These are phyloP conservation scores for Penicillium mononematosum DNA, from an alignment of 495 filamentous ascomycete species.

Conservation along the genomic window DNA sequence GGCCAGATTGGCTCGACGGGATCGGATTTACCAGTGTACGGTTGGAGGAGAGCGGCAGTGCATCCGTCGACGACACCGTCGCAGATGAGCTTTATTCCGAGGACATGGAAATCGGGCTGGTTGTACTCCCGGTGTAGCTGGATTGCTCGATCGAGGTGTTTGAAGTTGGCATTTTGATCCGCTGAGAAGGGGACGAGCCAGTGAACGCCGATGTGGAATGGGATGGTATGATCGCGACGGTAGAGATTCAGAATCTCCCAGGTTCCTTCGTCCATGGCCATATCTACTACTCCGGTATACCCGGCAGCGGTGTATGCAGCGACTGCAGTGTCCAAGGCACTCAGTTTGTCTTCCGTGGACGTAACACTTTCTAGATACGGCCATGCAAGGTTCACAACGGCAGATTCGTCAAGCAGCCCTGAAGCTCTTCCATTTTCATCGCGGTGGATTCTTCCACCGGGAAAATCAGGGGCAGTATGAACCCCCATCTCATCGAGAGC, in stretches of 20 bases:
- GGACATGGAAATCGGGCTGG: slow-evolving; percentile 54
- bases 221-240: slow-evolving; percentile 40
- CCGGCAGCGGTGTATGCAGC: slow-evolving; percentile 53
- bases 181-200: slow-evolving; percentile 51
- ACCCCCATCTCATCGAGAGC: slow-evolving; percentile 53
- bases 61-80: slow-evolving; percentile 68
- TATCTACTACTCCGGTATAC: slow-evolving; percentile 64
- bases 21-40: slow-evolving; percentile 49
- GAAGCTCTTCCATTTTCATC: slow-evolving; percentile 50
- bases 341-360: slow-evolving; percentile 51
- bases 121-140: slow-evolving; percentile 51
- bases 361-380: slow-evolving; percentile 54
- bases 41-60: slow-evolving; percentile 60
- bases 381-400: slow-evolving; percentile 56
- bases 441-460: slow-evolving; percentile 57
- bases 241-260: slow-evolving; percentile 57
- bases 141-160: slow-evolving; percentile 55
- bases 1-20: slow-evolving; percentile 57
- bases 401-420: slow-evolving; percentile 59
- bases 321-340: slow-evolving; percentile 50
- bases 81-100: slow-evolving; percentile 68
- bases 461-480: slow-evolving; percentile 47
- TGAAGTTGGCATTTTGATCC: slow-evolving; percentile 26
- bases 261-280: slow-evolving; percentile 65
- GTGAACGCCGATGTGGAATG: slow-evolving; percentile 61